phyloP scores from a whole-genome alignment of 352 stramenopile species.

The Pseudoperonospora humuli region DNA sequence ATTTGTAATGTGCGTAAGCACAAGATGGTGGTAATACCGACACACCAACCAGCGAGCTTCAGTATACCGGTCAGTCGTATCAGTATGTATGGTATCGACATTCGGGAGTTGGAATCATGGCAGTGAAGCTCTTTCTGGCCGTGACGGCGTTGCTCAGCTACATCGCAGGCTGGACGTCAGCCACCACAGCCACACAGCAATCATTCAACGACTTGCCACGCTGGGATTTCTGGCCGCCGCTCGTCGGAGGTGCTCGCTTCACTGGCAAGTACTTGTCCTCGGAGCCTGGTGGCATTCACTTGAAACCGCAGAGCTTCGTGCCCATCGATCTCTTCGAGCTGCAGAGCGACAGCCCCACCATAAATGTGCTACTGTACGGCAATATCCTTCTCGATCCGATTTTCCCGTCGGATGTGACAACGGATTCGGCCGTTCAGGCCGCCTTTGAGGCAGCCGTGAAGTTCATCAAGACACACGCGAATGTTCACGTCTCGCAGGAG shows the following conservation, averaged over 20 bases:
- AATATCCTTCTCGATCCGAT: constrained; percentile 43
- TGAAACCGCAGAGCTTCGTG: constrained; percentile 41
- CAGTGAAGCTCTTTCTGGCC: not conserved
- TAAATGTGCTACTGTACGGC: constrained; percentile 54
- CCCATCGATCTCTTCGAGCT: constrained; percentile 57
- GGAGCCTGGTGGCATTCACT: constrained; percentile 32
- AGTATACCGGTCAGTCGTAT: too few relatives aligned
- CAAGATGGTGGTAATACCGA: too few relatives aligned
- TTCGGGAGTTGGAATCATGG: too few relatives aligned
- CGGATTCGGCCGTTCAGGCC: constrained; percentile 35
- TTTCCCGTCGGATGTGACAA: constrained; percentile 17
- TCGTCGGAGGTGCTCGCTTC: constrained; percentile 37
- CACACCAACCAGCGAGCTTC: too few relatives aligned
- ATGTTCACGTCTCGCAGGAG: constrained; percentile 35
- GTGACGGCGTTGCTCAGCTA: not conserved
- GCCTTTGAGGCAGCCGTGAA: constrained; percentile 34
- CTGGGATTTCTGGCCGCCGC: constrained; percentile 67
- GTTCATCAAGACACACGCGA: constrained; percentile 28
- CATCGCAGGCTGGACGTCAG: not conserved
- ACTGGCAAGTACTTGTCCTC: constrained; percentile 53
- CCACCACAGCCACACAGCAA: not conserved
- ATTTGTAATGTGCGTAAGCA: too few relatives aligned
- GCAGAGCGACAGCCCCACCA: constrained; percentile 8
- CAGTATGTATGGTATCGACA: too few relatives aligned
- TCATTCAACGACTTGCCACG: constrained; percentile 14